phyloP scores from a whole-genome alignment of 2,329 filamentous ascomycete species.

The Cladophialophora psammophila region DNA sequence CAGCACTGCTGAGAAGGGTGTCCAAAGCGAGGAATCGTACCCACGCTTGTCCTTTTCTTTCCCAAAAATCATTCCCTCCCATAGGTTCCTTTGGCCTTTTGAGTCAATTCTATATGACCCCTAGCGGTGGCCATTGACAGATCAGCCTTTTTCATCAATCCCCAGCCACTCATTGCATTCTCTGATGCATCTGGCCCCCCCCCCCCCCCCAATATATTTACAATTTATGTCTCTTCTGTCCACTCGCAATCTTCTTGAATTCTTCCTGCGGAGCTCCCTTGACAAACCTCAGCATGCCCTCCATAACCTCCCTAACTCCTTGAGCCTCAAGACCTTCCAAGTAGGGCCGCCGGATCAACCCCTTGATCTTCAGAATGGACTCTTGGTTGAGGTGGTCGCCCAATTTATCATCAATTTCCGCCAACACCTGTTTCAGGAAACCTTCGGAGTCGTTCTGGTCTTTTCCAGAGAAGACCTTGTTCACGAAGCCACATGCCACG shows the following conservation, averaged over 20 bases:
- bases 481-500: slow-evolving; percentile 79
- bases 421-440: slow-evolving; percentile 75
- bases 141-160: neutral
- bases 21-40: neutral
- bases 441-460: slow-evolving; percentile 67
- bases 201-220: slow-evolving; percentile 50
- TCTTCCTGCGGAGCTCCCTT: slow-evolving; percentile 84
- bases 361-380: slow-evolving; percentile 84
- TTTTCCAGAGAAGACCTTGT: slow-evolving; percentile 74
- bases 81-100: neutral
- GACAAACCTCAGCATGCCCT: slow-evolving; percentile 80
- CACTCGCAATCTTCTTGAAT: slow-evolving; percentile 82
- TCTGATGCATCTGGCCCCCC: neutral
- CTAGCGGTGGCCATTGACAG: neutral
- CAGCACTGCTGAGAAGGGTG: neutral
- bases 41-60: neutral
- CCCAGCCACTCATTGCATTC: neutral
- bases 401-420: slow-evolving; percentile 80
- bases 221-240: slow-evolving; percentile 94
- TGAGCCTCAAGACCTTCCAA: slow-evolving; percentile 75
- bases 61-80: neutral
- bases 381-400: slow-evolving; percentile 81
- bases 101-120: neutral
- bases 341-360: slow-evolving; percentile 77
- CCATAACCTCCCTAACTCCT: slow-evolving; percentile 85